Conservation (phyloP, 441 rosid genomes). For the Pelargonium fulgidum region DNA sequence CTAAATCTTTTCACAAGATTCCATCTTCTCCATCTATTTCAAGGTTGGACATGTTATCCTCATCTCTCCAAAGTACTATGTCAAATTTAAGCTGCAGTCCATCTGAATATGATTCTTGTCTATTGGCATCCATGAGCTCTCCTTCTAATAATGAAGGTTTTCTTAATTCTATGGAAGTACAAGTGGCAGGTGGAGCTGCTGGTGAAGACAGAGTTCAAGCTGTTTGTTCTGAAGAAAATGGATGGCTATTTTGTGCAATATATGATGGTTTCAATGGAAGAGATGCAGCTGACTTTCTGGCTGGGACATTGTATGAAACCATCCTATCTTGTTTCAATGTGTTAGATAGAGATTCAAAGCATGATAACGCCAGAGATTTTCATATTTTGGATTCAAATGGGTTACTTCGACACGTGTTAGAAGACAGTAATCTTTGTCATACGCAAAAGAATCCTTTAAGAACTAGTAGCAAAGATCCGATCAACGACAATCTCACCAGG, state of each 20-base stretch:
- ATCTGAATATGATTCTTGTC: constrained; percentile 55
- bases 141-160: constrained; percentile 45
- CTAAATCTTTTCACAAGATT: constrained; percentile 68
- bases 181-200: constrained; percentile 97
- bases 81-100: constrained; percentile 77
- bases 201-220: constrained; percentile 98
- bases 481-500: neutral
- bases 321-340: constrained; percentile 47
- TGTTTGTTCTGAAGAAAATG: constrained; percentile 91
- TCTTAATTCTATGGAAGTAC: constrained; percentile 65
- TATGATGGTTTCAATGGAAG: constrained; percentile 93
- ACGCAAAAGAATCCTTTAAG: neutral
- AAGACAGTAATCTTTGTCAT: neutral
- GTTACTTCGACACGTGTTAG: neutral
- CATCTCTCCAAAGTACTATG: constrained; percentile 70
- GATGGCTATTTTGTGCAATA: constrained; percentile 81
- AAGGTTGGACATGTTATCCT: constrained; percentile 71
- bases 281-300: constrained; percentile 96
- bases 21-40: constrained; percentile 69
- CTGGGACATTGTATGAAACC: constrained; percentile 79
- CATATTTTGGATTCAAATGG: neutral
- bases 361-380: constrained; percentile 18
- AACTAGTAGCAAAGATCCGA: neutral
- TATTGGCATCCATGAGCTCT: constrained; percentile 34
- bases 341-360: constrained; percentile 47